These are phyloP conservation scores for Fusarium abutilonis DNA, from an alignment of 2,329 filamentous ascomycete genomes.

Conservation along the genomic window DNA sequence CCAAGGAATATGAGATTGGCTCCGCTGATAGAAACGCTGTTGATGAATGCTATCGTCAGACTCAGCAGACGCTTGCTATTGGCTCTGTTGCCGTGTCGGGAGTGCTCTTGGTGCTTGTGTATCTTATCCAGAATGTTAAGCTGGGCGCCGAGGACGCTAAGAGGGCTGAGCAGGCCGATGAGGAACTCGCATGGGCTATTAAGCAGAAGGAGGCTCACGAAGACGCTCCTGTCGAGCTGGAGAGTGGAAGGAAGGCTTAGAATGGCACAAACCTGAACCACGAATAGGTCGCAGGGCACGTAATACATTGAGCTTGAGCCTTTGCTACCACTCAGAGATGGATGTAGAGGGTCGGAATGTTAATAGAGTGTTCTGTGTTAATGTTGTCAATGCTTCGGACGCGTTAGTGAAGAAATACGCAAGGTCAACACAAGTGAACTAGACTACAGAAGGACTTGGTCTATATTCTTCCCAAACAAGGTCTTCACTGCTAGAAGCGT, in stretches of 20 bases:
- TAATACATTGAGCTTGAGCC: no score
- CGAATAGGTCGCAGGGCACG: no score
- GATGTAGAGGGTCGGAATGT: no score
- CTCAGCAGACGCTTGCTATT: conserved; percentile 31
- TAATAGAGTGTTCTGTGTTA: no score
- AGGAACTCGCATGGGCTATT: conserved; percentile 32
- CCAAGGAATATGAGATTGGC: conserved; percentile 12
- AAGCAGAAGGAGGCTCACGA: conserved; percentile 19
- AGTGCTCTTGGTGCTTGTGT: conserved; percentile 9
- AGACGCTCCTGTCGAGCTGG: not conserved
- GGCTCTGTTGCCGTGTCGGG: conserved; percentile 25
- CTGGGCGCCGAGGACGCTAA: conserved; percentile 27
- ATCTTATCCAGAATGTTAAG: conserved; percentile 20
- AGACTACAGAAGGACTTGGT: no score
- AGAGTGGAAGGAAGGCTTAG: conserved; percentile 1
- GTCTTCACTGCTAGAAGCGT: no score
- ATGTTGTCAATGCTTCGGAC: no score
- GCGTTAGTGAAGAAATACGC: no score
- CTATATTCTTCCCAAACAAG: no score
- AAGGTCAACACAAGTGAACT: no score
- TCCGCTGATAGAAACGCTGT: conserved; percentile 15
- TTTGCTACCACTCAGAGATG: no score
- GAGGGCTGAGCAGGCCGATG: conserved; percentile 24
- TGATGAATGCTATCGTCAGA: conserved; percentile 26
- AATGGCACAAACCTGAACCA: no score